Evolutionary conservation across 495 filamentous ascomycete genomes (phyloP), one percentile per base, ranked within the genome.

Genomic region (Sordaria brevicollis): DNA sequence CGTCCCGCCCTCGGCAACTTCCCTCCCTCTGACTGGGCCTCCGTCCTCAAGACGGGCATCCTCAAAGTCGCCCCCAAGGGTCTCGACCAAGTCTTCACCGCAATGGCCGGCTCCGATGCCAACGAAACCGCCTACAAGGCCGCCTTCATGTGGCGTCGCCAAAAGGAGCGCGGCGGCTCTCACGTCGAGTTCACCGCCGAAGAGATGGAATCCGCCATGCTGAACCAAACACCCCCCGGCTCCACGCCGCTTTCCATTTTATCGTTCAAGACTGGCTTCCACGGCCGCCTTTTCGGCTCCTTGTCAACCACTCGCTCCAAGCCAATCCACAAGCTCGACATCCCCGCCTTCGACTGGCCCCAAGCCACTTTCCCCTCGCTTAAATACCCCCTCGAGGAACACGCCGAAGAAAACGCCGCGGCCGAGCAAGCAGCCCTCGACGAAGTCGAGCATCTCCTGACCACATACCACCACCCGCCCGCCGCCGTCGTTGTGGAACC

Each of bases 71-170:
- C 96, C 6, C 95, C 95, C 65, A 93, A 91, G 79, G 95, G 96
- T 19, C 84, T 97, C 74, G 83, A 96, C 85, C 93, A 98, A 80
- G 95, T 99, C 75, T 98, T 98, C 86, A 99, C 95, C 31, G 94
- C 91, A 74, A 92, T 93, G 88, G 89, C 94, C 67, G 95, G 95
- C 73, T 97, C 93, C 9, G 95, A 99, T 77, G 96, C 95, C 80
- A 98, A 97, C 84, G 96, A 99, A 81, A 93, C 93, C n/a, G 96
- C 96, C 66, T 99, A 94, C 86, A 99, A 99, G 81, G 95, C 95
- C 39, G 95, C 95, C 68, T 98, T 98, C 85, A 99, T 99, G 90
- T 99, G 92, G 88, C 90, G 91, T 71, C 90, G 94, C 29, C 93
- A 93, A 78, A 87, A 89, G 54, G 89, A 97, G 82, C 92, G 95